These are phyloP conservation scores for Megacollybia marginata DNA, from an alignment of 768 basidiomycete species.

Conservation along the genomic window DNA sequence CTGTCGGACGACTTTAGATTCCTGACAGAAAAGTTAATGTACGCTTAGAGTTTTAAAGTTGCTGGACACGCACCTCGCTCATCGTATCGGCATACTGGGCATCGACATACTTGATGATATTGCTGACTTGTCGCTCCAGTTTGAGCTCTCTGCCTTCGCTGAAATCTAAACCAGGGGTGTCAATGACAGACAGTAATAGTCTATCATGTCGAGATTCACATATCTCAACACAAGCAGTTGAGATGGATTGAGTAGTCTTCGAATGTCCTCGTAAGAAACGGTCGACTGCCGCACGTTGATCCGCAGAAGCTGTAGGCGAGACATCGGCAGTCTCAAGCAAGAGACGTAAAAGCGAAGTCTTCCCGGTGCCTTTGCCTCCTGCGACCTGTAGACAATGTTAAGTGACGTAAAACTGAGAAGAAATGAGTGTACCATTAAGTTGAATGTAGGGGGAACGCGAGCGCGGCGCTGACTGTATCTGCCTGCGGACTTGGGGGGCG, in stretches of 20 bases:
- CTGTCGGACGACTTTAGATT: constrained; percentile 82
- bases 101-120: constrained; percentile 72
- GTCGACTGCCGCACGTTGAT: constrained; percentile 61
- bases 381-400: constrained; percentile 46
- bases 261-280: constrained; percentile 55
- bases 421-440: constrained; percentile 58
- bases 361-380: constrained; percentile 75
- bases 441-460: constrained; percentile 71
- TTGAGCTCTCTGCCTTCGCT: constrained; percentile 62
- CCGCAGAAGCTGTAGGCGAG: constrained; percentile 67
- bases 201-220: constrained; percentile 80
- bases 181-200: constrained; percentile 71
- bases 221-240: constrained; percentile 71
- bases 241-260: constrained; percentile 55
- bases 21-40: constrained; percentile 23
- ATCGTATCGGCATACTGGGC: constrained; percentile 79
- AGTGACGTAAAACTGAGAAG: constrained; percentile 4
- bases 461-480: constrained; percentile 59
- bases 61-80: constrained; percentile 57
- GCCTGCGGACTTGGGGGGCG: constrained; percentile 27
- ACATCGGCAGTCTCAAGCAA: constrained; percentile 81
- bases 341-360: constrained; percentile 75
- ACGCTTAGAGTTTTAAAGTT: constrained; percentile 1
- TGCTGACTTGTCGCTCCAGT: constrained; percentile 72
- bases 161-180: constrained; percentile 83